Percentiles rank a stretch among this genome's conserved stretches.
Conservation (phyloP, 2,329 filamentous ascomycete genomes). For the Paecilomyces variotii region DNA sequence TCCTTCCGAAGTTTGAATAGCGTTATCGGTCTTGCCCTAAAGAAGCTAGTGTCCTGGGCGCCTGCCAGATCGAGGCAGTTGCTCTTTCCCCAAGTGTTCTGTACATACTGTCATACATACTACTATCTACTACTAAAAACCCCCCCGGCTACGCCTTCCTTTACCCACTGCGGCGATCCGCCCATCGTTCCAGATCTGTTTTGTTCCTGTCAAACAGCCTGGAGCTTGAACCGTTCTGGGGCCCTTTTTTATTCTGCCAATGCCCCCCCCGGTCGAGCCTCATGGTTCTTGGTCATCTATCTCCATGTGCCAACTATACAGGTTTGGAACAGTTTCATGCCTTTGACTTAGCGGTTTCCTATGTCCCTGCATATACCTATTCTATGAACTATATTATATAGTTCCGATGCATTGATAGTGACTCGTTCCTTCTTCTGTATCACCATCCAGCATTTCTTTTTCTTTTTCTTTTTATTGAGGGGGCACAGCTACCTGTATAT, state of each 20-base stretch:
- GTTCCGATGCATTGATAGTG: constrained; percentile 9
- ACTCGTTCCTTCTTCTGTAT: constrained; percentile 6
- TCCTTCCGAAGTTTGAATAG: background rate
- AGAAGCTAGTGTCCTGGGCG: background rate
- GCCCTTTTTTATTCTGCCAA: background rate
- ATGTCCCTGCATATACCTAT: background rate
- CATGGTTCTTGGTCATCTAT: background rate
- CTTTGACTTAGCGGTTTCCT: background rate
- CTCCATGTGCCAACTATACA: background rate
- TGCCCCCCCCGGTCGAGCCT: background rate
- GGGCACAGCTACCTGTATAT: background rate
- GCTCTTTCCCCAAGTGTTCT: background rate
- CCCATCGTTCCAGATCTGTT: background rate
- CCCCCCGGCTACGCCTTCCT: background rate
- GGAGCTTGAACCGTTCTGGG: background rate
- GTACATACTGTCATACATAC: background rate
- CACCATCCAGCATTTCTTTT: constrained; percentile 17
- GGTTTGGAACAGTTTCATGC: background rate
- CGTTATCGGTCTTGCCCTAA: background rate
- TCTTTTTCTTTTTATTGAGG: constrained; percentile 11
- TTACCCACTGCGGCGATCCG: background rate
- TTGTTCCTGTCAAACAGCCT: background rate
- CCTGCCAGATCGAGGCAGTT: background rate
- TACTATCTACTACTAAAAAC: too few relatives aligned
- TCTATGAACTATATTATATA: background rate